phyloP scores from a whole-genome alignment of 371 early-diverging fungal genomes.

The Saksenaea oblongispora region DNA sequence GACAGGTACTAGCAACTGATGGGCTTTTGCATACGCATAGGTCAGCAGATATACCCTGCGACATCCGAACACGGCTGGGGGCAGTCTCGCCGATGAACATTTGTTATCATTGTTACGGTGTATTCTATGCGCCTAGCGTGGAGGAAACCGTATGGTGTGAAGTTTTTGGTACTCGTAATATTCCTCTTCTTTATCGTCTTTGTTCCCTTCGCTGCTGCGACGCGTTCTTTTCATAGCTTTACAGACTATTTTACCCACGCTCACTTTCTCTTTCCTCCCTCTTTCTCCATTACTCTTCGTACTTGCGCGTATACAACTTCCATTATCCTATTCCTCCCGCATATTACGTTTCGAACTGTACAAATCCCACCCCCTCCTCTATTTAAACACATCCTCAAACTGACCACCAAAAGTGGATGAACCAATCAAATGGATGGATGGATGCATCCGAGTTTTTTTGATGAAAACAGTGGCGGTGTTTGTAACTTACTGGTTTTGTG shows the following conservation, averaged over 20 bases:
- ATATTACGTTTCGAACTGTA: not conserved
- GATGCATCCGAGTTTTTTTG: slow-evolving; percentile 4
- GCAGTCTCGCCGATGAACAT: slow-evolving; percentile 15
- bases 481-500: not conserved
- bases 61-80: slow-evolving; percentile 21
- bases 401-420: slow-evolving; percentile 1
- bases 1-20: slow-evolving; percentile 11
- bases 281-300: not conserved
- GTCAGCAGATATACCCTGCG: slow-evolving; percentile 12
- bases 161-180: slow-evolving; percentile 17
- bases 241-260: no score
- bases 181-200: slow-evolving; percentile 36
- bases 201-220: slow-evolving; percentile 33
- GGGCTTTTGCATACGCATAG: not conserved
- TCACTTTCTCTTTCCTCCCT: not conserved
- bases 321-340: not conserved
- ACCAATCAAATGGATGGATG: slow-evolving; percentile 24
- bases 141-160: slow-evolving; percentile 29
- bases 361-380: not conserved
- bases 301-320: not conserved
- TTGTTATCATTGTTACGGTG: slow-evolving; percentile 28
- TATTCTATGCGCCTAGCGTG: slow-evolving; percentile 22
- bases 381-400: slow-evolving; percentile 1
- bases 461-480: not conserved
- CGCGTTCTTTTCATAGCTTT: not conserved